phyloP scores from a whole-genome alignment of 768 basidiomycete species.

The Chalciporus piperatus region DNA sequence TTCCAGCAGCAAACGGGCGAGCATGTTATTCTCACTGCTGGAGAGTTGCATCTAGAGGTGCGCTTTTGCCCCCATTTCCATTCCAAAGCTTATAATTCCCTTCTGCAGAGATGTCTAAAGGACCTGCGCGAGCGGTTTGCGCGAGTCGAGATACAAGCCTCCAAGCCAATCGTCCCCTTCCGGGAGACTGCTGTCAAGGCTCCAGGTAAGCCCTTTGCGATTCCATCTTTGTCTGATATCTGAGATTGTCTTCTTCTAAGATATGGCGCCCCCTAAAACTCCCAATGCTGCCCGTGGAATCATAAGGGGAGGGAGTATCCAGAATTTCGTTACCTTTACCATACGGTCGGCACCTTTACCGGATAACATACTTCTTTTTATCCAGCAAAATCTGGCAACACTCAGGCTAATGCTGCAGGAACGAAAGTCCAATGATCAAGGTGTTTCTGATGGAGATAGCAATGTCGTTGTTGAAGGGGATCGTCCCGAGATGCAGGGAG shows the following conservation, averaged over 20 bases:
- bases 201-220: slow-evolving; percentile 45
- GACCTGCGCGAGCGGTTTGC: slow-evolving; percentile 97
- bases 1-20: slow-evolving; percentile 98
- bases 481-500: slow-evolving; percentile 48
- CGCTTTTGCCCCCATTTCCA: slow-evolving; percentile 9
- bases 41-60: slow-evolving; percentile 94
- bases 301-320: slow-evolving; percentile 63
- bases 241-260: slow-evolving; percentile 37
- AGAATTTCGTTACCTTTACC: slow-evolving; percentile 74
- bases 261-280: slow-evolving; percentile 85
- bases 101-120: slow-evolving; percentile 81
- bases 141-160: slow-evolving; percentile 86
- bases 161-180: slow-evolving; percentile 96
- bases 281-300: slow-evolving; percentile 72
- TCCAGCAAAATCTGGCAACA: slow-evolving; percentile 66
- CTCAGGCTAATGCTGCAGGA: slow-evolving; percentile 60
- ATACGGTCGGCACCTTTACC: slow-evolving; percentile 85
- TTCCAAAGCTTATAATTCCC: neutral
- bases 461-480: slow-evolving; percentile 33
- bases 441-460: slow-evolving; percentile 10
- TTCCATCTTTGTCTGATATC: neutral
- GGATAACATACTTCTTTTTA: slow-evolving; percentile 63
- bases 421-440: slow-evolving; percentile 40
- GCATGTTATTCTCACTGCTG: slow-evolving; percentile 93
- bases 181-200: slow-evolving; percentile 89